Evolutionary conservation across 2,329 filamentous ascomycete genomes (phyloP).

Genomic region (Cytospora leucostoma): DNA sequence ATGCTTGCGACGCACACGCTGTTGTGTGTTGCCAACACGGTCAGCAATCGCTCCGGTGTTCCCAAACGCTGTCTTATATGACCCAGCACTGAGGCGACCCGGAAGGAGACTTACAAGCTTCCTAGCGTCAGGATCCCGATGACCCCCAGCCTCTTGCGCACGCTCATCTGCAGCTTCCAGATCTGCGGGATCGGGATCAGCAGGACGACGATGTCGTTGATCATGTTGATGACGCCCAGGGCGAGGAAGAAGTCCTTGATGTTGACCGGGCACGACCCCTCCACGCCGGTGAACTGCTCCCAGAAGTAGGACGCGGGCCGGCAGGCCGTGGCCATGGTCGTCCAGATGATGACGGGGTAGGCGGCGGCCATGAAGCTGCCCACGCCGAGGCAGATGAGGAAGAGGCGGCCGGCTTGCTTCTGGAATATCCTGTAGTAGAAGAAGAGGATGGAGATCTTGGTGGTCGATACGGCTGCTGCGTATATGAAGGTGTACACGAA

Average conservation of each 20-base stretch:
- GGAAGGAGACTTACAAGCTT: constrained; percentile 19
- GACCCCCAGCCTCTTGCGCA: constrained; percentile 21
- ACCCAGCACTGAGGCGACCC: too few species aligned
- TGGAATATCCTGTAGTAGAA: constrained; percentile 26
- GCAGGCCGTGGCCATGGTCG: constrained; percentile 25
- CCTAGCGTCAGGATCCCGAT: constrained; percentile 26
- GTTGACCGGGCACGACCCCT: neutral
- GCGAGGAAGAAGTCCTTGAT: constrained; percentile 9
- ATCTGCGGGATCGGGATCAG: constrained; percentile 25
- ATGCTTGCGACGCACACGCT: constrained; percentile 12
- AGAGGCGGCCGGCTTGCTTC: neutral
- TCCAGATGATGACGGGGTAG: constrained; percentile 26
- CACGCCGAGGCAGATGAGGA: constrained; percentile 10
- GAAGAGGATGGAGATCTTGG: constrained; percentile 28
- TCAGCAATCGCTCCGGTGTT: neutral
- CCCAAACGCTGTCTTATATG: neutral
- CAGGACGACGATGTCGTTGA: constrained; percentile 26
- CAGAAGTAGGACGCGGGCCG: constrained; percentile 25
- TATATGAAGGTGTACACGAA: constrained; percentile 28
- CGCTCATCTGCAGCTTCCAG: constrained; percentile 25
- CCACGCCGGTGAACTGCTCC: constrained; percentile 26
- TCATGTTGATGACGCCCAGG: constrained; percentile 14
- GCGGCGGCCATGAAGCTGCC: constrained; percentile 18
- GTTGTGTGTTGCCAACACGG: neutral
- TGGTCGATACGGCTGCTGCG: constrained; percentile 25